A percentile compares a stretch with the other conserved stretches of the same genome.
Evolutionary conservation across 805 yeast species (phyloP).

Genomic region (Brettanomyces bruxellensis): DNA sequence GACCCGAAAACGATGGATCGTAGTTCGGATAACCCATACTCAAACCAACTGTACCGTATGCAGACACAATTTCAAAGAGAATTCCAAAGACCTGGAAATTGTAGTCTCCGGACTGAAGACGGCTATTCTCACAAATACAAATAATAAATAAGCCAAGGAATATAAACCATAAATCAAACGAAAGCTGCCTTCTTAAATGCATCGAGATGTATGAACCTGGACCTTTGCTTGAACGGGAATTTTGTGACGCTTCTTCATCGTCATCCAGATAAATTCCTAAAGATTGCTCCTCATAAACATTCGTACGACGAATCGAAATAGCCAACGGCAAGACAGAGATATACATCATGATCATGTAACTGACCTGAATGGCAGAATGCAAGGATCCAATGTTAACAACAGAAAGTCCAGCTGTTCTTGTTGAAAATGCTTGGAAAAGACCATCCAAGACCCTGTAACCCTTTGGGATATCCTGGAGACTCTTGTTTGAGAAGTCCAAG

Average conservation of each 20-base stretch:
- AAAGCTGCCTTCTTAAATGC: slow-evolving; percentile 84
- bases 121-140: slow-evolving; percentile 75
- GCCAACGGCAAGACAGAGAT: slow-evolving; percentile 95
- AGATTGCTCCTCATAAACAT: slow-evolving; percentile 96
- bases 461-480: slow-evolving; percentile 44
- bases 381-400: slow-evolving; percentile 60
- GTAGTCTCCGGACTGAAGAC: slow-evolving; percentile 34
- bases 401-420: slow-evolving; percentile 90
- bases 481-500: slow-evolving; percentile 52
- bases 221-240: slow-evolving; percentile 26
- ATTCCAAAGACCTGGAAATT: slow-evolving; percentile 61
- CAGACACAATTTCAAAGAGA: slow-evolving; percentile 84
- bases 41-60: slow-evolving; percentile 94
- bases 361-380: slow-evolving; percentile 88
- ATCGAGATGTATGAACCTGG: slow-evolving; percentile 60
- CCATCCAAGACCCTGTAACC: slow-evolving; percentile 77
- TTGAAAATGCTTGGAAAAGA: slow-evolving; percentile 80
- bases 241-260: slow-evolving; percentile 19
- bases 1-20: slow-evolving; percentile 61
- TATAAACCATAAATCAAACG: slow-evolving; percentile 92
- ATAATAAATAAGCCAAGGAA: slow-evolving; percentile 78
- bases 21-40: slow-evolving; percentile 73
- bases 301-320: slow-evolving; percentile 90
- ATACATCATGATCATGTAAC: slow-evolving; percentile 96
- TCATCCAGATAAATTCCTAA: slow-evolving; percentile 63